Evolutionary conservation across 306 rosid genomes (phyloP).

Genomic region (Citrullus mucosospermus): DNA sequence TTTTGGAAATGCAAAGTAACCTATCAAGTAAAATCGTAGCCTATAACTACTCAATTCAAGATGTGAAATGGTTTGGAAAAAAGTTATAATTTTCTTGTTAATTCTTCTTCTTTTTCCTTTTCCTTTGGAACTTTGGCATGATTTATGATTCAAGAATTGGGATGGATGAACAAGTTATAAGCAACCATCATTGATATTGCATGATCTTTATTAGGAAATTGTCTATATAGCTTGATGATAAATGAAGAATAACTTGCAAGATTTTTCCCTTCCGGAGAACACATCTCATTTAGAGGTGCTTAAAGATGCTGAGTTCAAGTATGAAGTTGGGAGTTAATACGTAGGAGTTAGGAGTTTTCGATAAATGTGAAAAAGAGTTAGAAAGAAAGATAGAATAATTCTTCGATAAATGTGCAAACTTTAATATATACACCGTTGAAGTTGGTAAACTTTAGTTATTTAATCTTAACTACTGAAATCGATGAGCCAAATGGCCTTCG

Average conservation of each 20-base stretch:
- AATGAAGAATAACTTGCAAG: neutral
- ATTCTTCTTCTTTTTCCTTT: neutral
- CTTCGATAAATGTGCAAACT: no score
- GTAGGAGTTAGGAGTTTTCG: no score
- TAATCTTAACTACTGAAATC: no score
- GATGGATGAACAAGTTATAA: neutral
- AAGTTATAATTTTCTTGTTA: neutral
- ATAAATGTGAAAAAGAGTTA: no score
- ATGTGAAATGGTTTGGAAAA: neutral
- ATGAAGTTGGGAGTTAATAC: no score
- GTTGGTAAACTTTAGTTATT: no score
- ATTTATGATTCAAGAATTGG: neutral
- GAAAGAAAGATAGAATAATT: no score
- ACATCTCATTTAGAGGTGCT: neutral
- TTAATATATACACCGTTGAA: no score
- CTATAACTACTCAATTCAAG: neutral
- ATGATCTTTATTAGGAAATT: neutral
- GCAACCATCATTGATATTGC: neutral
- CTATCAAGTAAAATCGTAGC: neutral
- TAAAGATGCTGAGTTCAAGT: no score
- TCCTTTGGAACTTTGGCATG: neutral
- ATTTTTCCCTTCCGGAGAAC: neutral
- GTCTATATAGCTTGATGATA: neutral
- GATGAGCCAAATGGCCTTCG: no score
- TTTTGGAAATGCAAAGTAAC: neutral